Percentiles rank a stretch among this genome's conserved stretches.
phyloP scores from a whole-genome alignment of 192 early-diverging fungal species.

The Podila epigama region DNA sequence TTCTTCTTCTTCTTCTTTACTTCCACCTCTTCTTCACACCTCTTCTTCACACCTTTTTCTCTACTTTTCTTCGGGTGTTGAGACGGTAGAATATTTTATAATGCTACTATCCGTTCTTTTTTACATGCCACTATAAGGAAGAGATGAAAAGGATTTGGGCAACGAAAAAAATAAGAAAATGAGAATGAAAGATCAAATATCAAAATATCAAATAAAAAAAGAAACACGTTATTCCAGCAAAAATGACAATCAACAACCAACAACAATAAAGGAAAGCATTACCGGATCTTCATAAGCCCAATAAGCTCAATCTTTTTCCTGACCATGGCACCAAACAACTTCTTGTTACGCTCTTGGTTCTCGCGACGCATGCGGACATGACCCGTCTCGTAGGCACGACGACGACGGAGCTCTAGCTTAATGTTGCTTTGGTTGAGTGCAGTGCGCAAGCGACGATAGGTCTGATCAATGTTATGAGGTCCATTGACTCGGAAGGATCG shows the following conservation, averaged over 20 bases:
- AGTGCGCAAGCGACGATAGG: slow-evolving; percentile 29
- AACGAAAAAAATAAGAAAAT: background rate
- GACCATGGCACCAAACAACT: slow-evolving; percentile 45
- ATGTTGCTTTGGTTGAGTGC: slow-evolving; percentile 40
- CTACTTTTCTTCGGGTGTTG: background rate
- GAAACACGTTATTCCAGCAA: no score
- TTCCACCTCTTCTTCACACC: no score
- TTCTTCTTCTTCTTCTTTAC: no score
- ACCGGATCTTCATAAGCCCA: slow-evolving; percentile 50
- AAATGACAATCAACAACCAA: no score
- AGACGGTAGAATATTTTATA: background rate
- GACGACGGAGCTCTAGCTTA: slow-evolving; percentile 35
- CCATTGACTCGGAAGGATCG: slow-evolving; percentile 31
- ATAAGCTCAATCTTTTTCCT: slow-evolving; percentile 49
- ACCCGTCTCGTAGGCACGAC: slow-evolving; percentile 30
- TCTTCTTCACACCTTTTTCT: no score
- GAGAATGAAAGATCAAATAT: background rate
- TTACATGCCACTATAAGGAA: slow-evolving; percentile 33
- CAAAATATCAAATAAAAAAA: background rate
- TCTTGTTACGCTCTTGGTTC: slow-evolving; percentile 43
- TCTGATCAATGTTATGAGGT: slow-evolving; percentile 10
- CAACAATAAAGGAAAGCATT: no score
- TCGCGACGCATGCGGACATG: slow-evolving; percentile 42
- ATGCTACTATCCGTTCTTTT: background rate
- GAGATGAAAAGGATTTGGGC: background rate